Evolutionary conservation across 352 stramenopile genomes (phyloP).

Genomic region (Globisporangium rhizosaccharum): DNA sequence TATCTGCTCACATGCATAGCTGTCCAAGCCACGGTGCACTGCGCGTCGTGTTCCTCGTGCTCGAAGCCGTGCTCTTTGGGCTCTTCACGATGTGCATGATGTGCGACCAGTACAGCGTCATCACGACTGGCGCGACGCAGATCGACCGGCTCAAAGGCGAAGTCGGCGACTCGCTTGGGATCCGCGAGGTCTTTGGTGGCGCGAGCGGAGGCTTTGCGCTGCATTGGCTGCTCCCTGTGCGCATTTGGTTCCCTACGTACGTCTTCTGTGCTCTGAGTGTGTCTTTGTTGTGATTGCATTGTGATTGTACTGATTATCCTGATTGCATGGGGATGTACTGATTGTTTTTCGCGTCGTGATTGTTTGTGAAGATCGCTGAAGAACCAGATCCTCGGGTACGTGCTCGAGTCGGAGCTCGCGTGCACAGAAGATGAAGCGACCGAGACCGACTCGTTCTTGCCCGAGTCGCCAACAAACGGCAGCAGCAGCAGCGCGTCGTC

Average conservation of each 20-base stretch:
- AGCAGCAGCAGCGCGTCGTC: neutral
- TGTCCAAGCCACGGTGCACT: conserved; percentile 72
- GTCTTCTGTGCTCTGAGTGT: conserved; percentile 1
- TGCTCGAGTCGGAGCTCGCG: conserved; percentile 67
- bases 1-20: conserved; percentile 17
- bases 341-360: neutral
- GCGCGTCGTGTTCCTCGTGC: conserved; percentile 79
- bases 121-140: conserved; percentile 93
- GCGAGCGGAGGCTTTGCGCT: conserved; percentile 46
- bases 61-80: conserved; percentile 93
- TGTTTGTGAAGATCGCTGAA: conserved; percentile 54
- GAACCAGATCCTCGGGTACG: conserved; percentile 77
- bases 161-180: conserved; percentile 55
- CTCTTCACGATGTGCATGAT: conserved; percentile 99
- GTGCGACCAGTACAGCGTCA: conserved; percentile 97
- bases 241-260: conserved; percentile 85
- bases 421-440: conserved; percentile 68
- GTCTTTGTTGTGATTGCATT: neutral
- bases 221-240: conserved; percentile 80
- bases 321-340: neutral
- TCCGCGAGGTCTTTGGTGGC: conserved; percentile 83
- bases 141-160: conserved; percentile 97
- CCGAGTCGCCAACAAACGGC: conserved; percentile 25
- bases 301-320: neutral
- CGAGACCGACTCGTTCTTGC: conserved; percentile 67